Evolutionary conservation across 2,329 filamentous ascomycete species (phyloP), one percentile per base, ranked within the genome.

Genomic region (Didymella segeticola): DNA sequence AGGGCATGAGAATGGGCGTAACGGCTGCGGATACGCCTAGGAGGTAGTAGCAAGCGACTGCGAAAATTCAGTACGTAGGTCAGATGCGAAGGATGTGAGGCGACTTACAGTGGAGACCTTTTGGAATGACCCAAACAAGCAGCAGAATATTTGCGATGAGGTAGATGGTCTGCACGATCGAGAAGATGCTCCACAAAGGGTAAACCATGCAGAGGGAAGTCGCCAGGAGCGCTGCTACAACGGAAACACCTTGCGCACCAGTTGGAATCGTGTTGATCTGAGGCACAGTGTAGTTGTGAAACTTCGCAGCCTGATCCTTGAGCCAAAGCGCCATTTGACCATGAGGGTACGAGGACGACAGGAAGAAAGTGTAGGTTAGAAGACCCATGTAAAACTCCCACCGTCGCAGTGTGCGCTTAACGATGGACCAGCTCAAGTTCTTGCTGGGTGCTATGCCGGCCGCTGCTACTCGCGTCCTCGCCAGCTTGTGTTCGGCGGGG

Each of bases 281-380:
- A 0, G 76, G 74, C 0, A 83, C 73, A 0, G 78, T 77, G 60
- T 80, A 83, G 23, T 64, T 61, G 26, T 63, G 65, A 19, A 62
- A 59, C 45, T 70, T 72, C 2, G 53, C 58, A 5, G 75, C 75
- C 23, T 80, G 77, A 1, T 75, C 74, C 53, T 82, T 82, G 33
- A 83, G 75, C 81, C 81, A 83, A 10, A 83, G 75, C 25, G 76
- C 80, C 80, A 83, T 83, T 49, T 83, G 82, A 0, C 68, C 64
- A 3, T 69, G 61, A 0, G 79, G 79, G 52, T 83, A 83, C 0
- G 72, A 72, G 0, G 76, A 76, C 5, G 62, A 70, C 1, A 68
- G 43, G 50, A 68, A 65, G 49, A 80, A 74, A 0, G 70, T 80
- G 55, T 82, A 82, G 36, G 75, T 77, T 2, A 74, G 67, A 0